Base-by-base conservation (phyloP, 2,329 filamentous ascomycete species). In the Truncatella angustata region DNA sequence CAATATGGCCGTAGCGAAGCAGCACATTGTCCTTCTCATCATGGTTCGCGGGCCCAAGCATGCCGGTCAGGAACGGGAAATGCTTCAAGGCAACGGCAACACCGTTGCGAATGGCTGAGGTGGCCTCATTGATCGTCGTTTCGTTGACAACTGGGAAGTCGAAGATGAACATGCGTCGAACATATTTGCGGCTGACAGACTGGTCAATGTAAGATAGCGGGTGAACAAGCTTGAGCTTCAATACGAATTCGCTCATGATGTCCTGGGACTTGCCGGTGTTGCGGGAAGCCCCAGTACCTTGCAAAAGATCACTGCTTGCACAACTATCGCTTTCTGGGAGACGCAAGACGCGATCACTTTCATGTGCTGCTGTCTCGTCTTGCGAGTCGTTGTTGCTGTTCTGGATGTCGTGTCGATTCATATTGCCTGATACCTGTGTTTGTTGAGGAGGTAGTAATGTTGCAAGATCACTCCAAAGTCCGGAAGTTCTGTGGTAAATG, bases 121-220 rank as follows among this genome's bases (percentile, higher is more conserved):
- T n/a, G 14, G 51, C 54, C 4, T 23, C 10, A 2, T 18, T 10
- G 14, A 50, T 7, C 12, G 26, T 11, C 10, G 4, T 6, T 5
- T 21, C 18, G 12, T 47, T 51, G 1, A 32, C 50, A 20, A 53
- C 50, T 1, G 49, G 44, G 42, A 60, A 60, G 32, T 58, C 54
- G 45, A 58, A 57, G 35, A 60, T 55, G 16, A 54, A 49, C 54
- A 58, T 56, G 16, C 50, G 49, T n/a, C 54, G 56, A 11, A 37
- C 43, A 34, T 58, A 58, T 20, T 49, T 30, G 11, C 52, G 50
- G 14, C 12, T 30, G 4, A 39, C 54, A 55, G 30, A 30, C 24
- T 51, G 49, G 34, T 47, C 49, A 24, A 51, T 26, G 40, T 28
- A 30, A 21, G 49, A 30, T 4, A 51, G 23, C 10, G 30, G 12